phyloP scores from a whole-genome alignment of 257 asterid genomes.

The Nicotiana sylvestris region DNA sequence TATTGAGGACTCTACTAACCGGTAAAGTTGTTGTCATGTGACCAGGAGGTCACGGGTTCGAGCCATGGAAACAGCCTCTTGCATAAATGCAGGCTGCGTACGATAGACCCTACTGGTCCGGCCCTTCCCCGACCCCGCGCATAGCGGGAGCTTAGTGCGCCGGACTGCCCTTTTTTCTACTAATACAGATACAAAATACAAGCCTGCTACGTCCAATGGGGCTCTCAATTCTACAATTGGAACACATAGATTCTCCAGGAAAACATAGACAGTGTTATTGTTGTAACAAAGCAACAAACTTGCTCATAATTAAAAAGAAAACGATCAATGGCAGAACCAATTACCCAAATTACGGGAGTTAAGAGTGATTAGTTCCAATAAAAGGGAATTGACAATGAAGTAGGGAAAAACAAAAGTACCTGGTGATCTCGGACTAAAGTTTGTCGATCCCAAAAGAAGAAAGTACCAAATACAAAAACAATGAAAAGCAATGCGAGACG shows the following conservation, averaged over 20 bases:
- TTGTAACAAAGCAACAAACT: neutral
- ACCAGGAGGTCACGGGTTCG: too few relatives aligned
- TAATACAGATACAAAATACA: neutral
- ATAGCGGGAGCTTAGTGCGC: too few relatives aligned
- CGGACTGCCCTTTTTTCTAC: too few relatives aligned
- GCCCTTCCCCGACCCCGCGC: too few relatives aligned
- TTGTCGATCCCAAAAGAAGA: conserved; percentile 93
- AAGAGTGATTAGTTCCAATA: neutral
- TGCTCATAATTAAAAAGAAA: neutral
- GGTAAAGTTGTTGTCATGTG: too few relatives aligned
- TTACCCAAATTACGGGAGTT: neutral
- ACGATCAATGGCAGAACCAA: neutral
- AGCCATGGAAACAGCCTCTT: too few relatives aligned
- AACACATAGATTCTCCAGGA: neutral
- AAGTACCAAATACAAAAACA: conserved; percentile 46
- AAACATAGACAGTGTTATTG: neutral
- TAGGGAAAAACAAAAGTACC: conserved; percentile 29
- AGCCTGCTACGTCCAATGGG: neutral
- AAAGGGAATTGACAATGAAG: neutral
- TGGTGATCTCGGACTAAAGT: conserved; percentile 78
- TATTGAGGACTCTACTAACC: neutral
- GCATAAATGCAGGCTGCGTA: too few relatives aligned
- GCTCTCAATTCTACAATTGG: neutral
- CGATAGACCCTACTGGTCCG: too few relatives aligned
- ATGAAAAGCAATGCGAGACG: conserved; percentile 73